phyloP scores from a whole-genome alignment of 352 stramenopile genomes.

The Pythium brachiatum region DNA sequence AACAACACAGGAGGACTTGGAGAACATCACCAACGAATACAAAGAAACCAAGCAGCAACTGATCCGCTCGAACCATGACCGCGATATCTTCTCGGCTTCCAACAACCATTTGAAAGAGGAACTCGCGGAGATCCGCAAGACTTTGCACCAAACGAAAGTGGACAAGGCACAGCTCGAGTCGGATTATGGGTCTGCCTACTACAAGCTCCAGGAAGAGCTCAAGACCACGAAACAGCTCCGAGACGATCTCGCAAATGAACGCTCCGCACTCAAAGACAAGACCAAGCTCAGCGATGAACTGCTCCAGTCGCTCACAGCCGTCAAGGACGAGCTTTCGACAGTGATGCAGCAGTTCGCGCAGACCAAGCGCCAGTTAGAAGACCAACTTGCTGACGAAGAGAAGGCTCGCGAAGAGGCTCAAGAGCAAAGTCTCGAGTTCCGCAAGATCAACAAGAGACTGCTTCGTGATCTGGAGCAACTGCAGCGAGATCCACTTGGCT shows the following conservation, averaged over 20 bases:
- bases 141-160: slow-evolving; percentile 58
- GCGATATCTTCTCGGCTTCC: slow-evolving; percentile 70
- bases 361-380: slow-evolving; percentile 72
- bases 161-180: slow-evolving; percentile 74
- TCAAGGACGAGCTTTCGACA: slow-evolving; percentile 64
- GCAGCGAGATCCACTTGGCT: slow-evolving; percentile 28
- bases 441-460: slow-evolving; percentile 71
- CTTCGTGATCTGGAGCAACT: slow-evolving; percentile 55
- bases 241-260: slow-evolving; percentile 39
- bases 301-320: slow-evolving; percentile 50
- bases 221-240: slow-evolving; percentile 51
- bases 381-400: slow-evolving; percentile 77
- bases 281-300: slow-evolving; percentile 46
- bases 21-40: slow-evolving; percentile 49
- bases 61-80: slow-evolving; percentile 64
- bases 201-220: slow-evolving; percentile 64
- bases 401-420: slow-evolving; percentile 64
- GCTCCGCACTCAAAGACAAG: slow-evolving; percentile 47
- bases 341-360: slow-evolving; percentile 60
- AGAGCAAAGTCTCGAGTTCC: slow-evolving; percentile 72
- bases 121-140: slow-evolving; percentile 59
- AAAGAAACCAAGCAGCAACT: slow-evolving; percentile 72
- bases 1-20: slow-evolving; percentile 63
- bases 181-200: slow-evolving; percentile 63
- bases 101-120: slow-evolving; percentile 81